A percentile compares a stretch with the other conserved stretches of the same genome.
Conservation (phyloP, 2,329 filamentous ascomycete species). For the Sclerotinia borealis region DNA sequence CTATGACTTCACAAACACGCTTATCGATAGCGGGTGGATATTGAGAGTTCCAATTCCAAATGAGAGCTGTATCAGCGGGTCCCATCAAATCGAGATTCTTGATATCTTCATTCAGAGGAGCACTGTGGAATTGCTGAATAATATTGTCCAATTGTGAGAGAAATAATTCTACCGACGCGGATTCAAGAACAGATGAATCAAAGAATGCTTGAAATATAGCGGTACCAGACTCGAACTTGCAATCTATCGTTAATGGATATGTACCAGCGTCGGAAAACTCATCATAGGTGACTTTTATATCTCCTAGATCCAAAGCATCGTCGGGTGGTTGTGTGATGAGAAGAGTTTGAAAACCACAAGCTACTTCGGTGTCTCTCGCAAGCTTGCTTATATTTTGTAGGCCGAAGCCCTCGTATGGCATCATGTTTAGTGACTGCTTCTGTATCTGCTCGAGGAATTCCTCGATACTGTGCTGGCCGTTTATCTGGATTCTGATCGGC, state of each 20-base stretch:
- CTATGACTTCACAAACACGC: constrained; percentile 13
- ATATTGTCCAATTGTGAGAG: neutral
- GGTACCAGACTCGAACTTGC: neutral
- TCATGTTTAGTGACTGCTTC: neutral
- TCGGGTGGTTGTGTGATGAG: neutral
- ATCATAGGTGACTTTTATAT: neutral
- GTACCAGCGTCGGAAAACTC: neutral
- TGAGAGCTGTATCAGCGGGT: neutral
- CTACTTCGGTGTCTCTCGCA: neutral
- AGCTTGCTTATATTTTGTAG: neutral
- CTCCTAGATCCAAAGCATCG: neutral
- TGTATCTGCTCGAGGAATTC: neutral
- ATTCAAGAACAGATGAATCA: neutral
- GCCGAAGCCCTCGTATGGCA: neutral
- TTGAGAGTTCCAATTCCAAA: neutral
- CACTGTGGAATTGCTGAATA: neutral
- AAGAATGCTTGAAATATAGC: neutral
- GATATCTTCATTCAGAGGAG: neutral
- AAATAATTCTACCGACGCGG: neutral
- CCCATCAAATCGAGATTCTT: neutral
- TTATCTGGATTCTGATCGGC: neutral
- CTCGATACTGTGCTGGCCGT: neutral
- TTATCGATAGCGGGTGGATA: neutral
- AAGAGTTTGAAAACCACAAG: neutral
- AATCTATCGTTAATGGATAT: neutral